These are phyloP conservation scores for Leccinum colubrinum DNA, from an alignment of 1,284 basidiomycete genomes.

Conservation along the genomic window DNA sequence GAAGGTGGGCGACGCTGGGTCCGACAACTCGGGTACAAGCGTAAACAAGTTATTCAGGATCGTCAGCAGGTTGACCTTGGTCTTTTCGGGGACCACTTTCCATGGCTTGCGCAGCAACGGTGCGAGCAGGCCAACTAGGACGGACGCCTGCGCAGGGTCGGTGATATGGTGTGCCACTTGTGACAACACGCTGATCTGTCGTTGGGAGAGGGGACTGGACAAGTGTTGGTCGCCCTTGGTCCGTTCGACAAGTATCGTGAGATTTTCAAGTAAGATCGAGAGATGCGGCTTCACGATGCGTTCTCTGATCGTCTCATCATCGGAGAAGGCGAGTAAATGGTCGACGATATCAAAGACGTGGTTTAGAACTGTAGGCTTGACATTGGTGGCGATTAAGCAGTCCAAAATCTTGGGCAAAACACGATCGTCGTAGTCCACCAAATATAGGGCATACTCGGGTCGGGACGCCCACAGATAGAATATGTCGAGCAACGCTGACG, in stretches of 20 bases:
- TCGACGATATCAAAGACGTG: conserved; percentile 89
- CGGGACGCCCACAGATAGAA: conserved; percentile 79
- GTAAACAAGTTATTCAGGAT: conserved; percentile 76
- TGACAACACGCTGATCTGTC: conserved; percentile 83
- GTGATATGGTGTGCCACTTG: conserved; percentile 76
- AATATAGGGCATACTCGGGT: conserved; percentile 55
- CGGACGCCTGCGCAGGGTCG: conserved; percentile 71
- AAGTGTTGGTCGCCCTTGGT: conserved; percentile 55
- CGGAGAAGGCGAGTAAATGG: conserved; percentile 56
- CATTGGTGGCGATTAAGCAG: conserved; percentile 70
- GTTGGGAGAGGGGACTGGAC: conserved; percentile 75
- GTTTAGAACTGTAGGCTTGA: conserved; percentile 83
- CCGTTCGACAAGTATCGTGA: conserved; percentile 70
- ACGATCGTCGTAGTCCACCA: conserved; percentile 70
- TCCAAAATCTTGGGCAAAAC: conserved; percentile 33
- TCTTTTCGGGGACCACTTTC: conserved; percentile 75
- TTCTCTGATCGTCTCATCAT: conserved; percentile 51
- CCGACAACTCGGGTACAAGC: conserved; percentile 67
- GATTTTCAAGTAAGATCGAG: conserved; percentile 70
- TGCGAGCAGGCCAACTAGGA: conserved; percentile 73
- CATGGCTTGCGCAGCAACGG: conserved; percentile 81
- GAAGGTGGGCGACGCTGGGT: conserved; percentile 51
- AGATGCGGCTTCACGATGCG: conserved; percentile 75
- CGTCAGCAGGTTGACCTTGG: conserved; percentile 82
- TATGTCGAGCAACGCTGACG: conserved; percentile 87